These are phyloP conservation scores for Dissophora ornata DNA, from an alignment of 192 early-diverging fungal genomes.

Conservation along the genomic window DNA sequence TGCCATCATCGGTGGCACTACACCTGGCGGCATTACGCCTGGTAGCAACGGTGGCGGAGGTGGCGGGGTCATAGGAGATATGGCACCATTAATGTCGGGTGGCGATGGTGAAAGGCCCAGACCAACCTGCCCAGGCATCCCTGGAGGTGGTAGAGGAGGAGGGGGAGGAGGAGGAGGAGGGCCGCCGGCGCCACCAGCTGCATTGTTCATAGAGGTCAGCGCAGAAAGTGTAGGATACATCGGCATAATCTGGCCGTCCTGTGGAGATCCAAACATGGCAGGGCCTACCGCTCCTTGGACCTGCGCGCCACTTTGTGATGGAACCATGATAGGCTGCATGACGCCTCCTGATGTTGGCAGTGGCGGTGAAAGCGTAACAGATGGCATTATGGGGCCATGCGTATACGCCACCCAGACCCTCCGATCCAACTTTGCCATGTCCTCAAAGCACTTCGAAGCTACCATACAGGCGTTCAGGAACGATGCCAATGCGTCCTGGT, in stretches of 20 bases:
- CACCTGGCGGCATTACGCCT: not conserved
- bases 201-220: not conserved
- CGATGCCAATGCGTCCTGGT: slow-evolving; percentile 38
- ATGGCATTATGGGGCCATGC: not conserved
- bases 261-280: not conserved
- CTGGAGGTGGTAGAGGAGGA: too few species aligned
- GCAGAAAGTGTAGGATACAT: slow-evolving; percentile 3
- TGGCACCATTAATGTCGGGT: not conserved
- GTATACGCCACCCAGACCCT: slow-evolving; percentile 34
- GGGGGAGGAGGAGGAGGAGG: too few species aligned
- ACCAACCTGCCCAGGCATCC: slow-evolving; percentile 2
- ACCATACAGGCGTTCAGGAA: slow-evolving; percentile 49
- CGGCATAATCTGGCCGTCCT: not conserved
- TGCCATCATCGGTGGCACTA: not conserved
- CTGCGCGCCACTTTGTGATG: slow-evolving; percentile 1
- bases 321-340: not conserved
- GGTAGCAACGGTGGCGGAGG: slow-evolving; percentile 9
- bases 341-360: not conserved
- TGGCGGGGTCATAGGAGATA: not conserved
- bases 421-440: slow-evolving; percentile 14
- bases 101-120: not conserved
- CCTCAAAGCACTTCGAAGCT: slow-evolving; percentile 29
- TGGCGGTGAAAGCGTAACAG: not conserved
- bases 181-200: not conserved
- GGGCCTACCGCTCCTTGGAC: not conserved